These are phyloP conservation scores for Annona squamosa DNA, from an alignment of 164 flowering plant species.

Conservation along the genomic window DNA sequence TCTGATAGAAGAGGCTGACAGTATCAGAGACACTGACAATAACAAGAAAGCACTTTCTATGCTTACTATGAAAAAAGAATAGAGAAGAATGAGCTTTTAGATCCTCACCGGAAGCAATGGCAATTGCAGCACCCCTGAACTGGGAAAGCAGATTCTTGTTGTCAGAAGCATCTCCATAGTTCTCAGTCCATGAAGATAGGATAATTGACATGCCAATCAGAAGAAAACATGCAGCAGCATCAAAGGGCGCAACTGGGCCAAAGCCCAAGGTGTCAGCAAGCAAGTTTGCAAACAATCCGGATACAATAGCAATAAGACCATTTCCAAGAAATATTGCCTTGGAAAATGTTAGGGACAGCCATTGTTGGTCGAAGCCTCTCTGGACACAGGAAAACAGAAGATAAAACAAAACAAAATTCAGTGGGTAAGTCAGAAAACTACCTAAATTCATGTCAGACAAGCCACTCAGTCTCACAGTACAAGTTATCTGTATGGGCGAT, in stretches of 20 bases:
- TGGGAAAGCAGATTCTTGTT: conserved; percentile 87
- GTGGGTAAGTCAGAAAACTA: not conserved
- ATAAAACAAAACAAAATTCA: not conserved
- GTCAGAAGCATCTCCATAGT: conserved; percentile 93
- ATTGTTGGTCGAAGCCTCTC: conserved; percentile 92
- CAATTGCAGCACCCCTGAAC: conserved; percentile 86
- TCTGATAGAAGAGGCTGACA: conserved; percentile 33
- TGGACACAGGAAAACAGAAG: conserved; percentile 25
- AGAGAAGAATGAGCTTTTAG: not conserved
- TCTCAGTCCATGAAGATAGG: conserved; percentile 83
- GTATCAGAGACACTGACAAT: not conserved
- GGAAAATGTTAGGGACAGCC: conserved; percentile 91
- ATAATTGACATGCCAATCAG: conserved; percentile 90
- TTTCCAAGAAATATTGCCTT: conserved; percentile 95
- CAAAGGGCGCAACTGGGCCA: conserved; percentile 96
- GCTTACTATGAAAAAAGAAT: too few relatives aligned
- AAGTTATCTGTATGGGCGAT: too few relatives aligned
- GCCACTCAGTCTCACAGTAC: not conserved
- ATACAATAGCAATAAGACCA: conserved; percentile 82
- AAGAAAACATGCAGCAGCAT: conserved; percentile 90
- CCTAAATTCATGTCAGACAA: not conserved
- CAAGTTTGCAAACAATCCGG: conserved; percentile 84
- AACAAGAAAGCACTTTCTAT: not conserved
- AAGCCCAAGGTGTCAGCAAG: conserved; percentile 66
- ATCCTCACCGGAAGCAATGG: conserved; percentile 83